phyloP scores from a whole-genome alignment of 345 rosid species.

The Syzygium oleosum region DNA sequence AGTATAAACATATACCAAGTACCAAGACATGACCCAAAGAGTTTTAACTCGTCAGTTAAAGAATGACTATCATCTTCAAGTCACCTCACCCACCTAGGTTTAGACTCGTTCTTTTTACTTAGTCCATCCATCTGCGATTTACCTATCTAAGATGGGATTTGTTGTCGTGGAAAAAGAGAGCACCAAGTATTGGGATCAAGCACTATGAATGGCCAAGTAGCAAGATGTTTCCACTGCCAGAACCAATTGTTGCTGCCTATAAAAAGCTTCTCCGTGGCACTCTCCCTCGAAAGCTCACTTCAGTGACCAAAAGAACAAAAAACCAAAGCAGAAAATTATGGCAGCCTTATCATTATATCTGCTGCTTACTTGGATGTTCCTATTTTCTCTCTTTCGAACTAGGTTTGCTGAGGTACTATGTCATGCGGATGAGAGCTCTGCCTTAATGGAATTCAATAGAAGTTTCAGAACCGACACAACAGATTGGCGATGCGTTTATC shows the following conservation, averaged over 20 bases:
- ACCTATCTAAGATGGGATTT: no score
- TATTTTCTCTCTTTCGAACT: not conserved
- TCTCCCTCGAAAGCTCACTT: not conserved
- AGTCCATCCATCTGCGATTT: no score
- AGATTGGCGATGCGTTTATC: accelerated
- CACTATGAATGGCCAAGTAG: not conserved
- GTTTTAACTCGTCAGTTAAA: no score
- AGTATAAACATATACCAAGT: no score
- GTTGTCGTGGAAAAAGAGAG: no score
- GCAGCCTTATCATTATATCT: not conserved
- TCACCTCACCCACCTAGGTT: no score
- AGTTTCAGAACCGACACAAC: not conserved
- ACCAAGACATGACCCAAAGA: no score
- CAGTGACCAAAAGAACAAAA: not conserved
- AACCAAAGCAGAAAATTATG: not conserved
- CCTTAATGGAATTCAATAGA: not conserved
- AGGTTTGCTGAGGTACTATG: not conserved
- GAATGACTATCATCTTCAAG: no score
- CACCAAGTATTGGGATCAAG: not conserved
- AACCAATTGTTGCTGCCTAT: not conserved
- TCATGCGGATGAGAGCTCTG: not conserved
- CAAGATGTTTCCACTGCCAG: not conserved
- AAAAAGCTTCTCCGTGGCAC: not conserved
- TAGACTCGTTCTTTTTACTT: no score
- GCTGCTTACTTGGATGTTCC: not conserved